A percentile compares a stretch with the other conserved stretches of the same genome.
These are phyloP conservation scores for Neonectria punicea DNA, from an alignment of 2,329 filamentous ascomycete species.

Conservation along the genomic window DNA sequence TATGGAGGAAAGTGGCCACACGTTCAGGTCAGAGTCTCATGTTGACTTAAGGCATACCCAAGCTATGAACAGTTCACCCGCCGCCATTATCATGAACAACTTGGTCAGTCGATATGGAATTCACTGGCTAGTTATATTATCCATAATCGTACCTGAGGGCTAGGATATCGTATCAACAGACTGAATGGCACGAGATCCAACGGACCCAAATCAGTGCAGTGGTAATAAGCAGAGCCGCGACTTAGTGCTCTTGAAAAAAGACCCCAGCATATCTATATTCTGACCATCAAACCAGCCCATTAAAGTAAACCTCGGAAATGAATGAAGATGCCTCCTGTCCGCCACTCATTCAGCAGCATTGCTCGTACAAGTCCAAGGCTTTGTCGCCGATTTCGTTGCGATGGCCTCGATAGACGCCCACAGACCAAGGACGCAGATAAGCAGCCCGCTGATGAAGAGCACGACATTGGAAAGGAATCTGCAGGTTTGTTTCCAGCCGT, in stretches of 20 bases:
- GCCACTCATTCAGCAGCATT: slow-evolving; percentile 37
- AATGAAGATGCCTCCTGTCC: background rate
- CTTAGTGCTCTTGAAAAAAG: background rate
- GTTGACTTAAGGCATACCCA: background rate
- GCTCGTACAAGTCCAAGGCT: slow-evolving; percentile 51
- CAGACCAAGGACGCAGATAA: slow-evolving; percentile 52
- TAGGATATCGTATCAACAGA: background rate
- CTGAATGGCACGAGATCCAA: background rate
- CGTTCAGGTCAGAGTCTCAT: slow-evolving; percentile 12
- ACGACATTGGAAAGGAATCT: slow-evolving; percentile 47
- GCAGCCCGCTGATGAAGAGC: slow-evolving; percentile 47
- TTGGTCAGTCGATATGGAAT: too few species aligned
- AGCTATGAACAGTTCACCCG: background rate
- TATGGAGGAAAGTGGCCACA: slow-evolving; percentile 17
- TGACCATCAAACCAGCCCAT: background rate
- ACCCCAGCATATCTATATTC: background rate
- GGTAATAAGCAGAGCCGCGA: background rate
- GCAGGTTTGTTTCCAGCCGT: slow-evolving; percentile 43
- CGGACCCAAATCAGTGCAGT: too few species aligned
- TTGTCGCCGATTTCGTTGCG: slow-evolving; percentile 40
- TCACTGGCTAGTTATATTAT: background rate
- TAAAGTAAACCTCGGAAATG: background rate
- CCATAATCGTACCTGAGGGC: too few species aligned
- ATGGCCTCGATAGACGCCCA: slow-evolving; percentile 54
- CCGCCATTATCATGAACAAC: background rate